phyloP scores from a whole-genome alignment of 73 alveolate species.

The Stentor coeruleus region DNA sequence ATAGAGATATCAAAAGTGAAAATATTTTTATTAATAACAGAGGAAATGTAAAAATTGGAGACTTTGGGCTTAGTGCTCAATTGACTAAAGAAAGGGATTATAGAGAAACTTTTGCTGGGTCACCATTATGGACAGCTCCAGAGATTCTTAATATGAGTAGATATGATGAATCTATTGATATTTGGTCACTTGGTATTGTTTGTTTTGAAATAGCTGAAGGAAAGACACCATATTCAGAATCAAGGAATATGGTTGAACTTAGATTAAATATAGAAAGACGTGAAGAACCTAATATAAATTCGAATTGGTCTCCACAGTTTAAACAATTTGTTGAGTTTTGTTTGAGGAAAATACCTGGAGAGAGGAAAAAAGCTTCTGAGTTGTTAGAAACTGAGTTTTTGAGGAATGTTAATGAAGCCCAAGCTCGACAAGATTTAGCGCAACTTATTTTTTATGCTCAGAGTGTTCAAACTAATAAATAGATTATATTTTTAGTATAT shows the following conservation, averaged over 20 bases:
- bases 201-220: slow-evolving; percentile 98
- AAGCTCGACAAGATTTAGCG: too few relatives aligned
- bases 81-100: slow-evolving; percentile 64
- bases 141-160: slow-evolving; percentile 63
- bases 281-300: neutral
- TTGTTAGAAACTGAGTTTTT: neutral
- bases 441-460: too few relatives aligned
- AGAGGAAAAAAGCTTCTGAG: neutral
- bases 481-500: too few relatives aligned
- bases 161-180: slow-evolving; percentile 87
- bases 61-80: slow-evolving; percentile 79
- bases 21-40: slow-evolving; percentile 53
- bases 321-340: neutral
- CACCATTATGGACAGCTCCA: slow-evolving; percentile 88
- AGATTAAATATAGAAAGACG: too few relatives aligned
- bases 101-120: slow-evolving; percentile 73
- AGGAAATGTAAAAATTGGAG: slow-evolving; percentile 63
- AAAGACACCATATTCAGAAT: slow-evolving; percentile 92
- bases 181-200: slow-evolving; percentile 94
- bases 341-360: neutral
- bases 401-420: neutral
- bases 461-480: too few relatives aligned
- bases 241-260: too few relatives aligned
- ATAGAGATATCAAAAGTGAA: slow-evolving; percentile 75
- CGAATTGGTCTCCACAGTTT: neutral